These are phyloP conservation scores for Barnettozyma botsteinii DNA, from an alignment of 805 yeast genomes.

Conservation along the genomic window DNA sequence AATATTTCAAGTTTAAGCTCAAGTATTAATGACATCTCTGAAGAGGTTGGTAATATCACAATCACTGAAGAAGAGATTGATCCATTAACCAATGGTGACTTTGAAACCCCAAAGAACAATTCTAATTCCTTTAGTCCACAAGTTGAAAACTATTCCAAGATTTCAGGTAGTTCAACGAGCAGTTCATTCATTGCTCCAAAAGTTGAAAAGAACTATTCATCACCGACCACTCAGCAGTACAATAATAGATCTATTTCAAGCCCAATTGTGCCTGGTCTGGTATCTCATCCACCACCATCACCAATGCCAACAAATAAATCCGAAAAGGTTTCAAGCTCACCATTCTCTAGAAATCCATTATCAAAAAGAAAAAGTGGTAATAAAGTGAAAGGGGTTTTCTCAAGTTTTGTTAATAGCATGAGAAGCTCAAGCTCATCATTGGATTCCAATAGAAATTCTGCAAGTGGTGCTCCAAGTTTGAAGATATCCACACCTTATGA, in stretches of 20 bases:
- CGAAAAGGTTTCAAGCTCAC: slow-evolving; percentile 23
- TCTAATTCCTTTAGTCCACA: slow-evolving; percentile 13
- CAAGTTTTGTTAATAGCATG: slow-evolving; percentile 41
- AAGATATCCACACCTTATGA: slow-evolving; percentile 90
- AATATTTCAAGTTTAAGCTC: slow-evolving; percentile 22
- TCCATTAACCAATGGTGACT: not conserved
- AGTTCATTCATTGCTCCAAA: slow-evolving; percentile 9
- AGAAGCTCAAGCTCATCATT: slow-evolving; percentile 33
- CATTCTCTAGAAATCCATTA: slow-evolving; percentile 17
- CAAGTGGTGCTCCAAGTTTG: slow-evolving; percentile 20
- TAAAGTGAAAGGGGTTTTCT: slow-evolving; percentile 53
- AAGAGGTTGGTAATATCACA: slow-evolving; percentile 23
- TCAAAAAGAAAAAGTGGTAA: slow-evolving; percentile 38
- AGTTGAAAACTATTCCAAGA: slow-evolving; percentile 4
- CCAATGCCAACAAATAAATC: slow-evolving; percentile 1
- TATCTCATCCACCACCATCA: slow-evolving; percentile 1
- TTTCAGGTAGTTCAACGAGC: slow-evolving; percentile 5
- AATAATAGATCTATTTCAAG: slow-evolving; percentile 6
- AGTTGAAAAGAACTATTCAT: not conserved
- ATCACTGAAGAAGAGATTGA: slow-evolving; percentile 19
- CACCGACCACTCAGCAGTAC: not conserved
- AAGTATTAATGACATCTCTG: slow-evolving; percentile 16
- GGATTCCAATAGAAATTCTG: slow-evolving; percentile 12
- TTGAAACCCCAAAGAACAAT: slow-evolving; percentile 6
- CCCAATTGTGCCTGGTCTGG: slow-evolving; percentile 1